A percentile compares a stretch with the other conserved stretches of the same genome.
Evolutionary conservation across 345 rosid species (phyloP).

Genomic region (Arabis alpina): DNA sequence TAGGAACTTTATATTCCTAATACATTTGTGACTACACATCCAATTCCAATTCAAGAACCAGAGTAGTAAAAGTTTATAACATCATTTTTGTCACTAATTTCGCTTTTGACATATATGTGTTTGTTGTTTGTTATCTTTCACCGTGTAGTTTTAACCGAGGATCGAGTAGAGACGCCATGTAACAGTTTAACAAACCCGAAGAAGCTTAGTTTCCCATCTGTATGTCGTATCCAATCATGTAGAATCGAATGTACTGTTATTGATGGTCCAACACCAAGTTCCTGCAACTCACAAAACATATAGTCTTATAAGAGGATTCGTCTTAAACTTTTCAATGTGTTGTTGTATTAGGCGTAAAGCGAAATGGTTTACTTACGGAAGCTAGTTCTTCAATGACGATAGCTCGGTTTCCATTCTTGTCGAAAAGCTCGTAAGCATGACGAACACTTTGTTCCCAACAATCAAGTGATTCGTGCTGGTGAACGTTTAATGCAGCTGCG

Average conservation of each 20-base stretch:
- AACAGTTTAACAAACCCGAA: constrained; percentile 81
- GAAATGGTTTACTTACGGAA: constrained; percentile 58
- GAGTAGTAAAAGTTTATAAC: constrained; percentile 13
- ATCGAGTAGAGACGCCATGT: constrained; percentile 75
- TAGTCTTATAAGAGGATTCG: no score
- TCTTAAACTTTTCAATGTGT: not conserved
- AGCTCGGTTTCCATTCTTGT: constrained; percentile 81
- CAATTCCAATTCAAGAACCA: constrained; percentile 31
- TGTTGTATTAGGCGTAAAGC: constrained; percentile 1
- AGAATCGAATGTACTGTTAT: constrained; percentile 85
- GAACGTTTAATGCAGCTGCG: constrained; percentile 83
- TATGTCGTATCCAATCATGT: constrained; percentile 85
- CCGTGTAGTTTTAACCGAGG: constrained; percentile 37
- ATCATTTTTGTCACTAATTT: not conserved
- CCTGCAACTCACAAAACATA: constrained; percentile 52
- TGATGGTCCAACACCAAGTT: constrained; percentile 91
- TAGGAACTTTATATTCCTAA: constrained; percentile 15
- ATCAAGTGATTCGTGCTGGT: constrained; percentile 86
- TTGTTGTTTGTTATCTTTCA: constrained; percentile 18
- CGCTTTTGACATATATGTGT: not conserved
- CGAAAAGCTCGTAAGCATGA: constrained; percentile 77
- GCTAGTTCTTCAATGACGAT: constrained; percentile 91
- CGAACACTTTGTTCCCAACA: constrained; percentile 84
- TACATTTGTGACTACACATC: not conserved
- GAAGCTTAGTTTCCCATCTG: constrained; percentile 90